Evolutionary conservation across 371 early-diverging fungal species (phyloP).

Genomic region (Haplosporangium sp.): DNA sequence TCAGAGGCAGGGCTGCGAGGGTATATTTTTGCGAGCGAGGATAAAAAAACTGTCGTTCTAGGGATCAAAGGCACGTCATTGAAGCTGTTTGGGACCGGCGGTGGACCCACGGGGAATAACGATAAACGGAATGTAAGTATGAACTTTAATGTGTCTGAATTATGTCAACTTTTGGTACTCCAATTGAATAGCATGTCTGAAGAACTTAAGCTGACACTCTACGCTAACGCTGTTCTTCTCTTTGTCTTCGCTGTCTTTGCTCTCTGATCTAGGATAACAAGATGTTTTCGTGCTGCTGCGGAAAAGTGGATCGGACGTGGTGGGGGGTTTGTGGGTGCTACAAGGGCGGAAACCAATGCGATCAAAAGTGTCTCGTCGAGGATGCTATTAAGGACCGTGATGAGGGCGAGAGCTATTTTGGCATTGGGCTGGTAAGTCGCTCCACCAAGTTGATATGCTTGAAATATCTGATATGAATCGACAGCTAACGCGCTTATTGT

Average conservation of each 20-base stretch:
- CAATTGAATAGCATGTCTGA: too few relatives aligned
- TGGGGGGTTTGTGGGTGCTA: slow-evolving; percentile 84
- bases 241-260: not conserved
- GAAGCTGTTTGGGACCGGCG: slow-evolving; percentile 71
- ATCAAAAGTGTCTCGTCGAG: slow-evolving; percentile 27
- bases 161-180: too few relatives aligned
- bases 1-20: slow-evolving; percentile 81
- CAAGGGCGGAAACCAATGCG: slow-evolving; percentile 48
- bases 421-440: slow-evolving; percentile 21
- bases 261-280: slow-evolving; percentile 75
- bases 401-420: slow-evolving; percentile 22
- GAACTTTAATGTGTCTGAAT: not conserved
- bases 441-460: too few relatives aligned
- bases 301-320: slow-evolving; percentile 84
- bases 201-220: too few relatives aligned
- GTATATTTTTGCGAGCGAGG: slow-evolving; percentile 79
- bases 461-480: not conserved
- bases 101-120: slow-evolving; percentile 66
- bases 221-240: too few relatives aligned
- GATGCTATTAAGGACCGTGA: slow-evolving; percentile 19
- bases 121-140: slow-evolving; percentile 77
- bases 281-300: slow-evolving; percentile 97
- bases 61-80: slow-evolving; percentile 90
- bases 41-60: slow-evolving; percentile 75
- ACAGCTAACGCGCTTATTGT: not conserved